These are phyloP conservation scores for Penicillium paneum DNA, from an alignment of 2,329 filamentous ascomycete genomes.

Conservation along the genomic window DNA sequence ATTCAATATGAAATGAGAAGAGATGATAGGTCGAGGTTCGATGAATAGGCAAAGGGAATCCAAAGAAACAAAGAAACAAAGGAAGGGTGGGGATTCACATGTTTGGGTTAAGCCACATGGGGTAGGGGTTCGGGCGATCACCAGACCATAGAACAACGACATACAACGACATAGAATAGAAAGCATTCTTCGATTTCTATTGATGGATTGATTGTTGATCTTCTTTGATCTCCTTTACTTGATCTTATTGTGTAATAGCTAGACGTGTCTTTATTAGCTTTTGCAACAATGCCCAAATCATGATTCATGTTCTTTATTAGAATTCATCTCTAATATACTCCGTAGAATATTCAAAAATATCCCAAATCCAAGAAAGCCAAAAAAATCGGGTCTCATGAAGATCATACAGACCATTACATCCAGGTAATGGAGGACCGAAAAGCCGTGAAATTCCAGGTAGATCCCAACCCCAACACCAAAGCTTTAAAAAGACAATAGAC, in stretches of 20 bases:
- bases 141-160: slow-evolving; percentile 13
- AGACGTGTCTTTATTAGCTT: not conserved
- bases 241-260: slow-evolving; percentile 6
- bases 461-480: slow-evolving; percentile 15
- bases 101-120: slow-evolving; percentile 11
- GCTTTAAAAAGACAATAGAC: slow-evolving; percentile 10
- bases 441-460: not conserved
- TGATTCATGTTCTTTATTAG: not conserved
- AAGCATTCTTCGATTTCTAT: not conserved
- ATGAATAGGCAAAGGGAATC: slow-evolving; percentile 3
- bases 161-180: slow-evolving; percentile 12
- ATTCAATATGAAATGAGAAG: not conserved
- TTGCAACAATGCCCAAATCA: not conserved
- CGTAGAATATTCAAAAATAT: not conserved
- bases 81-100: slow-evolving; percentile 14
- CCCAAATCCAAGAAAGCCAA: not conserved
- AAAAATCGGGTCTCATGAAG: not conserved
- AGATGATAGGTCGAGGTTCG: not conserved
- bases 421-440: not conserved
- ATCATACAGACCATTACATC: slow-evolving; percentile 2
- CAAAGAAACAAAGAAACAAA: slow-evolving; percentile 4
- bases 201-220: not conserved
- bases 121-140: slow-evolving; percentile 20
- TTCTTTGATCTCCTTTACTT: not conserved
- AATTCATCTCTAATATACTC: not conserved